Percentiles rank a stretch among this genome's conserved stretches.
Conservation (phyloP, 225 moss, liverwort and hornwort species). For the Pseudoscleropodium purum region DNA sequence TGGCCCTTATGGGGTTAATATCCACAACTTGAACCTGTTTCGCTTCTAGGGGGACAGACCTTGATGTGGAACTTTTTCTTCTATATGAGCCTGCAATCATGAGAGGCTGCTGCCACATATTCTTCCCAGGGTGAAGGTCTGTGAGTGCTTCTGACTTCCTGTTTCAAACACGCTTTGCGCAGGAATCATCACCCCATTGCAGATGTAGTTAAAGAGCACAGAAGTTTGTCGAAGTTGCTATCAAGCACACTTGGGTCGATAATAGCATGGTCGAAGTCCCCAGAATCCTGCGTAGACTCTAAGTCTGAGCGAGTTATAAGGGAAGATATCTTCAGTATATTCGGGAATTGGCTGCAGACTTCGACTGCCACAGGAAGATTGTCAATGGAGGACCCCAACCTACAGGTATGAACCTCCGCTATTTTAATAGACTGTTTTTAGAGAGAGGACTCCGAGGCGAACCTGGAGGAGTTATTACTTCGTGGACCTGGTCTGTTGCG, state of each 20-base stretch:
- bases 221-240: conserved; percentile 78
- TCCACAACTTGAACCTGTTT: not conserved
- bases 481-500: not conserved
- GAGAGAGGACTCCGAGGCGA: not conserved
- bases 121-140: not conserved
- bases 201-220: conserved; percentile 76
- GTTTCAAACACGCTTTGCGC: conserved; percentile 1
- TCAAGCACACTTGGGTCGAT: conserved; percentile 72
- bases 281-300: conserved; percentile 12
- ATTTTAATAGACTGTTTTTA: not conserved
- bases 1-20: not conserved
- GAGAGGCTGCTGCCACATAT: not conserved
- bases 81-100: not conserved
- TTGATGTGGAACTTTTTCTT: not conserved
- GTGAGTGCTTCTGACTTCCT: not conserved
- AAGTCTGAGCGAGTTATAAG: conserved; percentile 5
- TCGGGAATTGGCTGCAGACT: conserved; percentile 89
- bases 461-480: not conserved
- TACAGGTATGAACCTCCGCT: conserved; percentile 48
- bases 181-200: conserved; percentile 77
- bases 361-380: conserved; percentile 94
- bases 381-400: conserved; percentile 95
- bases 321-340: conserved; percentile 43
- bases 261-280: conserved; percentile 59
- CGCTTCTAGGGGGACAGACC: not conserved